These are phyloP conservation scores for Phytopythium mirpurense DNA, from an alignment of 352 stramenopile species.

Conservation along the genomic window DNA sequence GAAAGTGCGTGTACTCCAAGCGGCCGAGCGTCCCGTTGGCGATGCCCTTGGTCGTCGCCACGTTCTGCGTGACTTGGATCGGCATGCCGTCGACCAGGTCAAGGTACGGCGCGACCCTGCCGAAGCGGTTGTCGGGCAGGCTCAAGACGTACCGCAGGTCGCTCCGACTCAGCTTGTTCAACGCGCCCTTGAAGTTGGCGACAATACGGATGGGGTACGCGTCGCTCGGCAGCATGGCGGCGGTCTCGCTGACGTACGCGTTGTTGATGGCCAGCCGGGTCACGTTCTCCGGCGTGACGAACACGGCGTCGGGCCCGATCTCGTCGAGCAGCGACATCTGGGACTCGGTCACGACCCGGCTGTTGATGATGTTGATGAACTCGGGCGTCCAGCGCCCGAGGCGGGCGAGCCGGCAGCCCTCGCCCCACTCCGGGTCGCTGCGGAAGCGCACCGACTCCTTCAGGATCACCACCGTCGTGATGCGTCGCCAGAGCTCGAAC, in stretches of 20 bases:
- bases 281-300: neutral
- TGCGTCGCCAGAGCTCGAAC: slow-evolving; percentile 6
- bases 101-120: slow-evolving; percentile 9
- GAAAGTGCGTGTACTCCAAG: slow-evolving; percentile 6
- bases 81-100: slow-evolving; percentile 14
- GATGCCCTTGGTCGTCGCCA: slow-evolving; percentile 5
- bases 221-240: neutral
- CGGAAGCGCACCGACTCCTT: slow-evolving; percentile 16
- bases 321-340: slow-evolving; percentile 2
- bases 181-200: neutral
- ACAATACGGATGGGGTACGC: neutral
- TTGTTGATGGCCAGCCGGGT: neutral
- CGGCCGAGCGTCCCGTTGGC: slow-evolving; percentile 8
- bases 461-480: slow-evolving; percentile 1
- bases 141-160: neutral
- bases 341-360: slow-evolving; percentile 5
- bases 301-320: neutral
- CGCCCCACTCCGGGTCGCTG: slow-evolving; percentile 17
- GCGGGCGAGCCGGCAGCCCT: slow-evolving; percentile 14
- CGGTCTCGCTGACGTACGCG: neutral
- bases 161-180: neutral
- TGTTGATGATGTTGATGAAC: slow-evolving; percentile 17
- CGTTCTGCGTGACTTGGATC: slow-evolving; percentile 14
- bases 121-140: slow-evolving; percentile 7
- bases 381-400: slow-evolving; percentile 14